Evolutionary conservation across 2,329 filamentous ascomycete species (phyloP), one percentile per base, ranked within the genome.

Genomic region (Sarocladium oryzae): DNA sequence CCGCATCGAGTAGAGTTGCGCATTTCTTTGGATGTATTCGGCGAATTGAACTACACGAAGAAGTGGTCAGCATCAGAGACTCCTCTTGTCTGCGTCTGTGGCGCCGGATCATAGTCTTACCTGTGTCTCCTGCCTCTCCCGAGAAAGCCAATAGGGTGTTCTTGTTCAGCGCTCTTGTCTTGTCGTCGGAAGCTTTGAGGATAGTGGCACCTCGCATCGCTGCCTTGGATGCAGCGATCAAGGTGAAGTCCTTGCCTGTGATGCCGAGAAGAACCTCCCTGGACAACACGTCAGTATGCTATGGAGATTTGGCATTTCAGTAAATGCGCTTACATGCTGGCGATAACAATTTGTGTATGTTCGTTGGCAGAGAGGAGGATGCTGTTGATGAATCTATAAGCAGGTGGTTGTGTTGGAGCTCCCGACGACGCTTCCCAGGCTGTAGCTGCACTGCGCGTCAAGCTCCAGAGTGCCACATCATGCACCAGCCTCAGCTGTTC

Each of bases 191-290:
- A 53, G 89, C 82, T 74, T 99, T 99, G 67, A 99, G 85, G 70
- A 99, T 87, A 54, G 92, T 96, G 57, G 90, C 89, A 64, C 93
- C 93, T 76, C 93, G 85, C 91, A 97, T 97, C 63, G 91, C 89
- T 67, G 93, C 93, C 78, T 99, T 97, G 57, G 91, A 97, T 63
- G 93, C 89, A 64, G 90, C 93, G 69, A 99, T 85, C 79, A 99
- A 84, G 75, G 91, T 95, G 72, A 96, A 99, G 82, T 99, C 95
- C 79, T 96, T 96, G 77, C 93, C 95, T 54, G 92, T 96, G 71
- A 99, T 96, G 66, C 93, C 93, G 62, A 99, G 82, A 68, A 99
- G 81, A 69, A 97, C 89, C 84, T 99, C 93, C 93, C 91, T 97
- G 55, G 24, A 48, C 45, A 30, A 18, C 37, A 28, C 4, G 16